A percentile compares a stretch with the other conserved stretches of the same genome.
These are phyloP conservation scores for Colletotrichum sp. DNA, from an alignment of 2,329 filamentous ascomycete species.

Conservation along the genomic window DNA sequence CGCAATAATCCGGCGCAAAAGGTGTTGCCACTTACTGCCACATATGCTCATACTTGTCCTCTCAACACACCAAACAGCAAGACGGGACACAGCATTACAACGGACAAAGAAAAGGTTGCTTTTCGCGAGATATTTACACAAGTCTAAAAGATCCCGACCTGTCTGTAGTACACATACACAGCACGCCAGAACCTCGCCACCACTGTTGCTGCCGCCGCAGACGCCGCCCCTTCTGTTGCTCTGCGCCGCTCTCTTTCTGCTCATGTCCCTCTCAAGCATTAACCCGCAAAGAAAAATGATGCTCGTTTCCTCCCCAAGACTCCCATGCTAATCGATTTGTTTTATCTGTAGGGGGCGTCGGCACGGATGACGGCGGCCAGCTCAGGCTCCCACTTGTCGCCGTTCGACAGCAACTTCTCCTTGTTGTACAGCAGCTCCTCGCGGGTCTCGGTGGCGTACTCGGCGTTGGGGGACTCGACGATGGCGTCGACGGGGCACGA, in stretches of 20 bases:
- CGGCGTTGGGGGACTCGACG: conserved; percentile 67
- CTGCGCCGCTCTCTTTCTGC: neutral
- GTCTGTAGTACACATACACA: conserved; percentile 19
- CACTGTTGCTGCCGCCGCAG: neutral
- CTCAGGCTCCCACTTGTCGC: conserved; percentile 98
- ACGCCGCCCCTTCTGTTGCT: neutral
- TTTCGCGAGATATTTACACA: conserved; percentile 22
- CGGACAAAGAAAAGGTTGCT: conserved; percentile 19
- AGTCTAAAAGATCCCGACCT: conserved; percentile 15
- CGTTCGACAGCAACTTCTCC: conserved; percentile 88
- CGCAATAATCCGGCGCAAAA: neutral
- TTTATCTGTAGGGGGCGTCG: conserved; percentile 88
- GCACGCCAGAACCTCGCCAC: conserved; percentile 1
- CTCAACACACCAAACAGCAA: neutral
- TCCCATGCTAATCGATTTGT: neutral
- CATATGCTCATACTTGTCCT: neutral
- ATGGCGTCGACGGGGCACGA: conserved; percentile 97
- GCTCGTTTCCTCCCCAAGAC: neutral
- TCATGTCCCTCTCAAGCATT: neutral
- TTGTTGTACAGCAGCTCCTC: conserved; percentile 99
- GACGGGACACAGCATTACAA: neutral
- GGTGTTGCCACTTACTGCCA: neutral
- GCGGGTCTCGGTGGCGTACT: conserved; percentile 71
- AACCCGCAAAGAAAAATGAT: neutral
- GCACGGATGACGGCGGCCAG: conserved; percentile 90